Evolutionary conservation across 2,329 filamentous ascomycete species (phyloP).

Genomic region (Fusarium sp.): DNA sequence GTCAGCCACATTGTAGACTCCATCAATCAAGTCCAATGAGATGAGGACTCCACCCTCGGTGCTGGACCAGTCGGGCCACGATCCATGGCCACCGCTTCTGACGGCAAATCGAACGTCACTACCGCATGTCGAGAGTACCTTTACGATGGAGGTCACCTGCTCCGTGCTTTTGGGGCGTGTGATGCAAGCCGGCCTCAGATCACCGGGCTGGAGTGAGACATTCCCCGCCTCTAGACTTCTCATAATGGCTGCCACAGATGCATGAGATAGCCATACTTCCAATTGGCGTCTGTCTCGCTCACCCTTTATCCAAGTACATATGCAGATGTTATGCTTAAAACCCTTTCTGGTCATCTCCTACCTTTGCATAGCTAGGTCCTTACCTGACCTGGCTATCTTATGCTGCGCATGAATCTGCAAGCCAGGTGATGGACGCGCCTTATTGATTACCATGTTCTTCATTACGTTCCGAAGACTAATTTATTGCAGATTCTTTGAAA

Average conservation of each 20-base stretch:
- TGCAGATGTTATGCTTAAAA: not conserved
- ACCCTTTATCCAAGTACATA: not conserved
- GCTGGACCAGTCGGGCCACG: not conserved
- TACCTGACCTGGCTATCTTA: no score
- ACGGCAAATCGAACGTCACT: not conserved
- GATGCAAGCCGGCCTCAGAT: not conserved
- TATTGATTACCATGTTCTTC: no score
- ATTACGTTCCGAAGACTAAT: no score
- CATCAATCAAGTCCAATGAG: not conserved
- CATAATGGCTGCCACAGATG: not conserved
- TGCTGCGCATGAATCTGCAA: no score
- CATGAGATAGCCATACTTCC: not conserved
- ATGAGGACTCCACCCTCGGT: not conserved
- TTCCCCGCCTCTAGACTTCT: not conserved
- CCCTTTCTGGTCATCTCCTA: not conserved
- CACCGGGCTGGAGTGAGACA: not conserved
- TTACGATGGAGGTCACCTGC: not conserved
- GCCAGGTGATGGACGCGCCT: no score
- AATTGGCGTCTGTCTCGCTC: not conserved
- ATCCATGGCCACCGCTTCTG: not conserved
- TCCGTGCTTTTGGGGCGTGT: rapidly evolving
- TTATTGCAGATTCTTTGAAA: no score
- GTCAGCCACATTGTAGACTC: not conserved
- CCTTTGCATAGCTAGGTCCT: no score
- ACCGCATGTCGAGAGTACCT: not conserved